These are phyloP conservation scores for Candolleomyces eurysporus DNA, from an alignment of 768 basidiomycete genomes.

Conservation along the genomic window DNA sequence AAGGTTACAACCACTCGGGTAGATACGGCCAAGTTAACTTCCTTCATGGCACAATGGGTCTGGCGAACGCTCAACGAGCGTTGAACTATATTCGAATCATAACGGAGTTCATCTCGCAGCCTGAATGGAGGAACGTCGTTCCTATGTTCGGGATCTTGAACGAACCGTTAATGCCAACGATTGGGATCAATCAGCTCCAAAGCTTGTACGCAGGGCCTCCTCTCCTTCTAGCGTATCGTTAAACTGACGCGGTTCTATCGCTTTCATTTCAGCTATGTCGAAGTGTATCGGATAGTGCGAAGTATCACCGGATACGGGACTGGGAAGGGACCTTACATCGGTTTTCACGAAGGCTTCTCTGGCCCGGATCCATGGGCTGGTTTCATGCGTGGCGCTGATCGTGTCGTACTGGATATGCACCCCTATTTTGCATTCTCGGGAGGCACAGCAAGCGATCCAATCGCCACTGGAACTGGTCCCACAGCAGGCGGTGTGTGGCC, in stretches of 20 bases:
- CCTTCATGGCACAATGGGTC: conserved; percentile 74
- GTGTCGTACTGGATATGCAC: conserved; percentile 38
- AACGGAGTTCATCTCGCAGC: conserved; percentile 78
- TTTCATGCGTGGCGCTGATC: conserved; percentile 37
- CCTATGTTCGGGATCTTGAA: conserved; percentile 65
- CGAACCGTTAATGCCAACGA: conserved; percentile 50
- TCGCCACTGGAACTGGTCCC: conserved; percentile 35
- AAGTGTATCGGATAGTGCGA: conserved; percentile 63
- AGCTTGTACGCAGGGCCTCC: conserved; percentile 50
- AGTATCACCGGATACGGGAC: conserved; percentile 70
- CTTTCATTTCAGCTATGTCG: conserved; percentile 46
- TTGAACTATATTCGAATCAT: conserved; percentile 78
- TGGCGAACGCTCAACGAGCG: conserved; percentile 81
- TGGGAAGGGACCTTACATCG: conserved; percentile 61
- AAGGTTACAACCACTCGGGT: conserved; percentile 63
- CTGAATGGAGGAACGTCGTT: conserved; percentile 66
- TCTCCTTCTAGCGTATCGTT: background rate
- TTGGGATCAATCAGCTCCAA: conserved; percentile 54
- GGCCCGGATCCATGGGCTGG: conserved; percentile 34
- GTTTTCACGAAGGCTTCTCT: conserved; percentile 45
- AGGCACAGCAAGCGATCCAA: conserved; percentile 33
- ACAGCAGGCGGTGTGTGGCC: conserved; percentile 48
- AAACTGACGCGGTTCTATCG: conserved; percentile 20
- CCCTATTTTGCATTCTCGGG: conserved; percentile 49
- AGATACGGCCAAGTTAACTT: conserved; percentile 63